Conservation (phyloP, 805 yeast genomes). For the Komagataella mondaviorum region DNA sequence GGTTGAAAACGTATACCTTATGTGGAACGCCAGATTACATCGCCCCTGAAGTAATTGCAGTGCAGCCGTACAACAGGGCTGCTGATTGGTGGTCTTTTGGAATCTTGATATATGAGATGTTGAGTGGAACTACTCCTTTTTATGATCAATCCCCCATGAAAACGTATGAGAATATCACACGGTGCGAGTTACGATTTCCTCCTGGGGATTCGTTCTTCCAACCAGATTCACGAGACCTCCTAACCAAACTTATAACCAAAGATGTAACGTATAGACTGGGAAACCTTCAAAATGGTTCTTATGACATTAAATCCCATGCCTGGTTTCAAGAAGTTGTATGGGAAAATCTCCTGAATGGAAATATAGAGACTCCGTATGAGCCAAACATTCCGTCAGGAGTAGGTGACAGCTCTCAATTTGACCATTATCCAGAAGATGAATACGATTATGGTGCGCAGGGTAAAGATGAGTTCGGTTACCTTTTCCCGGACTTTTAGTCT, state of each 20-base stretch:
- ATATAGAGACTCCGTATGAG: slow-evolving; percentile 51
- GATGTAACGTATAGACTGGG: slow-evolving; percentile 46
- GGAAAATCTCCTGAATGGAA: slow-evolving; percentile 40
- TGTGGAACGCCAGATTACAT: slow-evolving; percentile 57
- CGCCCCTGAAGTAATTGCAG: slow-evolving; percentile 54
- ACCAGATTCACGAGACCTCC: slow-evolving; percentile 36
- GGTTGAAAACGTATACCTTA: slow-evolving; percentile 44
- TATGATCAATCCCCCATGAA: slow-evolving; percentile 53
- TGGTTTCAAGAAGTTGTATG: slow-evolving; percentile 52
- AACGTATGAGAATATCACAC: slow-evolving; percentile 44
- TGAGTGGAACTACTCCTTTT: slow-evolving; percentile 49
- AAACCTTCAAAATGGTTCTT: slow-evolving; percentile 42
- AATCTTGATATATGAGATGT: slow-evolving; percentile 45
- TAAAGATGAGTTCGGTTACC: slow-evolving; percentile 20
- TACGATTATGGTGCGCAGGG: slow-evolving; percentile 73
- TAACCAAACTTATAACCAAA: slow-evolving; percentile 35
- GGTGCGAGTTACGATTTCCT: slow-evolving; percentile 40
- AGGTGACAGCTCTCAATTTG: slow-evolving; percentile 52
- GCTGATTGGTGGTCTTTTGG: slow-evolving; percentile 61
- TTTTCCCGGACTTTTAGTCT: slow-evolving; percentile 16
- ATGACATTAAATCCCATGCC: slow-evolving; percentile 40
- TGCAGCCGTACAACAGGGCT: slow-evolving; percentile 47
- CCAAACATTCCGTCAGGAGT: slow-evolving; percentile 53
- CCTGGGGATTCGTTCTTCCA: slow-evolving; percentile 25
- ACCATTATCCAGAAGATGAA: slow-evolving; percentile 68